Evolutionary conservation across 2,329 filamentous ascomycete genomes (phyloP), one percentile per base, ranked within the genome.

Genomic region (Neurospora sp.): DNA sequence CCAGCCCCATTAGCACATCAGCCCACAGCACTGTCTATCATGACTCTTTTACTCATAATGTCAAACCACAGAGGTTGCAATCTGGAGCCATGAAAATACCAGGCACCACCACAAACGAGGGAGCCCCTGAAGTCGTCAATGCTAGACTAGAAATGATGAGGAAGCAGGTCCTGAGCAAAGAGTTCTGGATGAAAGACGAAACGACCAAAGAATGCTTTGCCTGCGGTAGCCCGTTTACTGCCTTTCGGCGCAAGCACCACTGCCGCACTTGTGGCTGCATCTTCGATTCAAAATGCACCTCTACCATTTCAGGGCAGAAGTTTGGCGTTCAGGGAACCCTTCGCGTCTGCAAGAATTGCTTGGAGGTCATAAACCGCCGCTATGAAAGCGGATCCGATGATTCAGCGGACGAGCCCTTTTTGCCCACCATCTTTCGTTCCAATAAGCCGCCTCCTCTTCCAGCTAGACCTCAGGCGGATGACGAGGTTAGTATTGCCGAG

Each of bases 161-260:
- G 72, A 92, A 92, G 76, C 93, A 95, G 77, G 90, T 99, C 8
- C 82, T 98, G 66, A 97, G 92, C 78, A 96, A 94, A 77, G 94
- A 98, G 75, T 98, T 97, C 75, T 98, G 95, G 96, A 99, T 99
- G 96, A 92, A 93, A 71, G 96, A 99, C 78, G 96, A 98, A 77
- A 97, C 96, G 72, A 96, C 95, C 71, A 98, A 97, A 78, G 95
- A 97, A 76, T 99, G 96, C 77, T 99, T 97, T 78, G 88, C 92
- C 65, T 99, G 96, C 76, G 92, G 92, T 65, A 91, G 92, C 70
- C 87, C 92, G 1, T 99, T 99, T 77, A 93, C 93, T 0, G 96
- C 95, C 1, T 98, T 98, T 78, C 88, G 96, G 71, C 89, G 96
- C 73, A 99, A 99, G 78, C 96, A 99, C 79, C 96, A 99, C 80